phyloP scores from a whole-genome alignment of 2,329 filamentous ascomycete species.

The Dendryphion nanum region DNA sequence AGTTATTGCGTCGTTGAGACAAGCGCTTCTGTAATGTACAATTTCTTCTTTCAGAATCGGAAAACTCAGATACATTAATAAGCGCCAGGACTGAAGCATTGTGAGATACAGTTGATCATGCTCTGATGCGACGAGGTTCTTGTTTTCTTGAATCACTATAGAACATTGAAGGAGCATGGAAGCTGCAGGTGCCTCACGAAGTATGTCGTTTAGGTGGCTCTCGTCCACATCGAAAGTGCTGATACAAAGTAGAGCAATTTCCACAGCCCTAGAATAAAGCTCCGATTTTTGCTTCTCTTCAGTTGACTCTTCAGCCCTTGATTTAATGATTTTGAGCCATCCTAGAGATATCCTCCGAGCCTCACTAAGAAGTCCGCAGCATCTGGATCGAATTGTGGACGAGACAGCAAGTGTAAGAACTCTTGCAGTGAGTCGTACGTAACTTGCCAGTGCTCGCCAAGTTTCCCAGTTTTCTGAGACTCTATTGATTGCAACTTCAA shows the following conservation, averaged over 20 bases:
- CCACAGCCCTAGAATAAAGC: constrained; percentile 35
- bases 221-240: constrained; percentile 48
- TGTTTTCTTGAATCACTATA: constrained; percentile 20
- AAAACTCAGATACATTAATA: too few relatives aligned
- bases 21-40: not conserved
- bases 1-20: not conserved
- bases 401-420: constrained; percentile 42
- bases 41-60: too few relatives aligned
- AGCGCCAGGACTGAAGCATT: too few relatives aligned
- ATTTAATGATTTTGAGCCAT: constrained; percentile 42
- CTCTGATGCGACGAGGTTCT: not conserved
- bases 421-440: constrained; percentile 44
- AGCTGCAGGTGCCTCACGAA: constrained; percentile 17
- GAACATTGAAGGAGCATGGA: constrained; percentile 19
- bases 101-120: too few relatives aligned
- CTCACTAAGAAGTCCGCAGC: constrained; percentile 30
- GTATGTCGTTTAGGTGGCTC: constrained; percentile 20
- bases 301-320: constrained; percentile 17
- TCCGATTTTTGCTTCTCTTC: constrained; percentile 26
- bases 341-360: constrained; percentile 34
- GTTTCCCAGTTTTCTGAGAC: constrained; percentile 37
- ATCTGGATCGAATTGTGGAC: constrained; percentile 13
- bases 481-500: constrained; percentile 9
- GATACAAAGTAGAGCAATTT: constrained; percentile 44
- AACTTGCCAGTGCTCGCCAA: constrained; percentile 39